Evolutionary conservation across 257 asterid species (phyloP).

Genomic region (Dorcoceras hygrometricum): DNA sequence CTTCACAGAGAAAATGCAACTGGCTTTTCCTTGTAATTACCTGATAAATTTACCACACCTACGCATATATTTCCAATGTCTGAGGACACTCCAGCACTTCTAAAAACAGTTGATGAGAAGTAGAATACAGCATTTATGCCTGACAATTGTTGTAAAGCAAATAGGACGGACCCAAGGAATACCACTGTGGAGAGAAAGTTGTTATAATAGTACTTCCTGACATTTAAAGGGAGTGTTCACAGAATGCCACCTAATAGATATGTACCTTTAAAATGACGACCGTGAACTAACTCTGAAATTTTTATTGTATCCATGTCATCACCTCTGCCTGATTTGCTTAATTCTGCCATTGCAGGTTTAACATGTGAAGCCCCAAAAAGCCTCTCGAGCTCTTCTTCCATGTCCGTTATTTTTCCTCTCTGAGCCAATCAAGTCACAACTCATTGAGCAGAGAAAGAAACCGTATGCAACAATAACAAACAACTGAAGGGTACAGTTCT

Average conservation of each 20-base stretch:
- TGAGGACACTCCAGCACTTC: constrained; percentile 86
- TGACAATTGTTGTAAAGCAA: constrained; percentile 86
- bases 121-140: constrained; percentile 97
- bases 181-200: constrained; percentile 58
- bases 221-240: constrained; percentile 12
- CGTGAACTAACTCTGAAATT: constrained; percentile 61
- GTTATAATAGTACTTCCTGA: constrained; percentile 13
- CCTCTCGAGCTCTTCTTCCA: constrained; percentile 75
- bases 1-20: constrained; percentile 1
- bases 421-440: constrained; percentile 30
- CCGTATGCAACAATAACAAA: constrained; percentile 16
- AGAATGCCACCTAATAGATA: not conserved
- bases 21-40: constrained; percentile 30
- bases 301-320: constrained; percentile 58
- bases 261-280: constrained; percentile 68
- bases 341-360: constrained; percentile 66
- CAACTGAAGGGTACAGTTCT: constrained; percentile 9
- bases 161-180: constrained; percentile 66
- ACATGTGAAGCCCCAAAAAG: constrained; percentile 83
- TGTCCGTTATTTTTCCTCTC: constrained; percentile 74
- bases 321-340: constrained; percentile 65
- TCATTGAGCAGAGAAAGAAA: constrained; percentile 16
- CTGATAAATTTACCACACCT: constrained; percentile 76
- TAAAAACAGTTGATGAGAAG: constrained; percentile 90
- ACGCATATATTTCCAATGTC: constrained; percentile 74